Base-by-base conservation (phyloP, 129 eudicot species). In the Centella asiatica region DNA sequence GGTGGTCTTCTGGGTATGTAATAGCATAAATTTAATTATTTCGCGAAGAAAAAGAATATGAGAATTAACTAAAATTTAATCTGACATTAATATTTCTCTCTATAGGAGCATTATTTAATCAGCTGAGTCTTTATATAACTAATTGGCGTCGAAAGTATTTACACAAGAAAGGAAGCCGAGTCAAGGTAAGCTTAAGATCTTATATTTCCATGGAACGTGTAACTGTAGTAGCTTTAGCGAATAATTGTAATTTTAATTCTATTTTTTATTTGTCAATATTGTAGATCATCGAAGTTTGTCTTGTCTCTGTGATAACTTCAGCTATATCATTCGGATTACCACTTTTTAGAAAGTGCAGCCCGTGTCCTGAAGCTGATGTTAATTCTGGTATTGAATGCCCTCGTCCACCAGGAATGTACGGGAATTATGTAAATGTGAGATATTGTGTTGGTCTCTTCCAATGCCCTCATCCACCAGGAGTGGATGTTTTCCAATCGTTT, bases 361-460 rank as follows among this genome's bases (percentile, higher is more conserved):
- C 92, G 19, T 92, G 98, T 68, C 98, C 98, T 34, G 95, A 77
- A 62, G 65, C 85, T 14, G 95, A 84, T 57, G 58, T 31, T 44
- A 37, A 46, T 72, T 69, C 83, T 62, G 75, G 83, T 63, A 80
- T 77, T 57, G 95, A 76, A 64, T 92, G 98, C 47, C 98, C 98
- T 53, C 89, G 83, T 59, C 83, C 81, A 11, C 96, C 98, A 50
- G 98, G 98, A 72, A 84, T 81, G 84, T 92, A 84, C 59, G 98
- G 98, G 44, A 92, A 92, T 76, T 92, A 92, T 64, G 98, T 92
- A 42, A 92, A 92, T 80, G 98, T 92, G 81, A 77, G 98, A n/a
- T 39, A 23, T 34, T 26, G 37, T 79, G 4, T 29, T 32, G 15
- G 17, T 58, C 13, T n/a, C 24, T 48, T 48, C 26, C 56, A 24